Evolutionary conservation across 192 early-diverging fungal genomes (phyloP).

Genomic region (Coemansia sp.): DNA sequence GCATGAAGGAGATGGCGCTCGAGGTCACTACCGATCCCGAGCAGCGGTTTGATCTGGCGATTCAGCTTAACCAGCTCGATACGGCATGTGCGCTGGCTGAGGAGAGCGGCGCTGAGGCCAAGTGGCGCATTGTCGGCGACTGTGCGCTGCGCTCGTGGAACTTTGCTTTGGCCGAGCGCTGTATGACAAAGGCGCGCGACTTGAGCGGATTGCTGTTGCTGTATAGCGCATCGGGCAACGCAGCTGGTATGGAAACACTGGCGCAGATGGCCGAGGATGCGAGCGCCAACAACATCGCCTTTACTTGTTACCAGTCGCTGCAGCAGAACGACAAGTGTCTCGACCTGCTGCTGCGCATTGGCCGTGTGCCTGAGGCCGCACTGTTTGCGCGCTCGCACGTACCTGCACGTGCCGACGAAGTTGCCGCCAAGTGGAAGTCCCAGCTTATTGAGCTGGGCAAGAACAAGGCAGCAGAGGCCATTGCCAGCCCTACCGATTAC

Average conservation of each 20-base stretch:
- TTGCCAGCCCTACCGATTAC: conserved; percentile 82
- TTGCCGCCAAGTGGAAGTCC: conserved; percentile 78
- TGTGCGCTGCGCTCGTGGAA: conserved; percentile 87
- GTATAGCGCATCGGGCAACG: conserved; percentile 88
- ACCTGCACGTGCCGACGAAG: conserved; percentile 68
- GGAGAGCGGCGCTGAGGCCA: conserved; percentile 76
- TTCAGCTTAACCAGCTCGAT: conserved; percentile 80
- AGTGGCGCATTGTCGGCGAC: conserved; percentile 94
- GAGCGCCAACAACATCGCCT: conserved; percentile 91
- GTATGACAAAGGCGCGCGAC: conserved; percentile 84
- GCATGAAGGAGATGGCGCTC: conserved; percentile 86
- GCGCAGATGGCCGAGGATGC: conserved; percentile 60
- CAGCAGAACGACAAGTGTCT: conserved; percentile 78
- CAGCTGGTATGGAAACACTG: conserved; percentile 68
- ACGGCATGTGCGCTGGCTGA: conserved; percentile 85
- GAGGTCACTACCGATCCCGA: conserved; percentile 94
- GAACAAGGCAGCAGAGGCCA: conserved; percentile 79
- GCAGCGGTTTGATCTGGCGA: conserved; percentile 93
- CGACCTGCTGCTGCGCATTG: conserved; percentile 80
- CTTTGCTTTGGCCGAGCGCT: conserved; percentile 87
- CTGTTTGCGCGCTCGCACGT: conserved; percentile 87
- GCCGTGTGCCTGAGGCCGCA: conserved; percentile 92
- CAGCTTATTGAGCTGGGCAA: conserved; percentile 64
- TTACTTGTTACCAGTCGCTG: conserved; percentile 74
- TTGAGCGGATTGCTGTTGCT: conserved; percentile 84